Percentiles rank a stretch among this genome's conserved stretches.
Evolutionary conservation across 441 rosid genomes (phyloP).

Genomic region (Adansonia rubrostipa): DNA sequence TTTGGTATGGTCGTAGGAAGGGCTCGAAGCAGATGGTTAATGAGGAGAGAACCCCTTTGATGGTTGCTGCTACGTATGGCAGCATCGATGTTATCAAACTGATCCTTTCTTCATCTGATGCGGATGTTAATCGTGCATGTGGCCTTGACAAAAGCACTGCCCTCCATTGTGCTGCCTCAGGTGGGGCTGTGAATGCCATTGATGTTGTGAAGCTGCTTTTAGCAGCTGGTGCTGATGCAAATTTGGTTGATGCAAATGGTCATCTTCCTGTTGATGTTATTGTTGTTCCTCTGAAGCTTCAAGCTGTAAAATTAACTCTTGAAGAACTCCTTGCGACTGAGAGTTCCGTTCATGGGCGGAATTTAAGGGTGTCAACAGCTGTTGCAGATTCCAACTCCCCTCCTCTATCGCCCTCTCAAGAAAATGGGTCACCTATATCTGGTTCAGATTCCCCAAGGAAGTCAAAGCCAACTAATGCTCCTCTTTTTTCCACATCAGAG

Average conservation of each 20-base stretch:
- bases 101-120: conserved; percentile 60
- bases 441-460: conserved; percentile 47
- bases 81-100: conserved; percentile 65
- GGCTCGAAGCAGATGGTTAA: conserved; percentile 73
- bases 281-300: conserved; percentile 67
- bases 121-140: conserved; percentile 59
- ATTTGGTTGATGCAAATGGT: conserved; percentile 54
- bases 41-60: conserved; percentile 66
- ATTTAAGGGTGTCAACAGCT: conserved; percentile 51
- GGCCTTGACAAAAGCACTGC: conserved; percentile 65
- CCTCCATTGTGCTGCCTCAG: conserved; percentile 75
- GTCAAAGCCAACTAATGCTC: conserved; percentile 38
- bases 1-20: conserved; percentile 77
- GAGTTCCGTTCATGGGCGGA: conserved; percentile 45
- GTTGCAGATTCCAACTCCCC: conserved; percentile 40
- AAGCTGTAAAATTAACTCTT: conserved; percentile 50
- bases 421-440: conserved; percentile 51
- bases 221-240: conserved; percentile 64
- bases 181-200: conserved; percentile 68
- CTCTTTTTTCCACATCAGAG: conserved; percentile 35
- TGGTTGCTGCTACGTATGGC: conserved; percentile 79
- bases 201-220: conserved; percentile 67
- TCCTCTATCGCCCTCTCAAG: conserved; percentile 49
- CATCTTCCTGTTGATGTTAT: conserved; percentile 63
- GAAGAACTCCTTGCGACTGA: conserved; percentile 60